phyloP scores from a whole-genome alignment of 2,329 filamentous ascomycete species.

The Podosphaera fusca region DNA sequence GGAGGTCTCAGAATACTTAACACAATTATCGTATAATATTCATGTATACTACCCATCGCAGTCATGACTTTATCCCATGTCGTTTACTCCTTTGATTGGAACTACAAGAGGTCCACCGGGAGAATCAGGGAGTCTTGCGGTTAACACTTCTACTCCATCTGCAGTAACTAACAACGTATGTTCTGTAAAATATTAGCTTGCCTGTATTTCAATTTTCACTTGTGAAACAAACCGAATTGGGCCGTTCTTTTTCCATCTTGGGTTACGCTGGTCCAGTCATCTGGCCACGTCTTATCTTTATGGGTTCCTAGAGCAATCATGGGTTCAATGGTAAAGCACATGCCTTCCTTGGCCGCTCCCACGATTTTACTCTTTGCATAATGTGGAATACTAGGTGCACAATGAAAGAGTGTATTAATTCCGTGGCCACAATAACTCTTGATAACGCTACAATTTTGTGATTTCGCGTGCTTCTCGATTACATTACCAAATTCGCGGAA shows the following conservation, averaged over 20 bases:
- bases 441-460: slow-evolving; percentile 66
- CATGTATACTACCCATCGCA: background rate
- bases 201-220: background rate
- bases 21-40: background rate
- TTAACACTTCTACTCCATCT: slow-evolving; percentile 59
- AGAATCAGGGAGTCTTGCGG: slow-evolving; percentile 36
- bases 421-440: slow-evolving; percentile 93
- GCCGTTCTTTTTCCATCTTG: slow-evolving; percentile 74
- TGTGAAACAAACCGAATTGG: slow-evolving; percentile 50
- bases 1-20: background rate
- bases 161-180: slow-evolving; percentile 70
- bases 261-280: slow-evolving; percentile 95
- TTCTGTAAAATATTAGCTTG: slow-evolving; percentile 23
- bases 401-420: slow-evolving; percentile 84
- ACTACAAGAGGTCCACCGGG: slow-evolving; percentile 44
- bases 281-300: slow-evolving; percentile 87
- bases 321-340: slow-evolving; percentile 98
- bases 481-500: slow-evolving; percentile 85
- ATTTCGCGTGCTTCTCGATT: slow-evolving; percentile 89
- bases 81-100: slow-evolving; percentile 20
- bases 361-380: slow-evolving; percentile 98
- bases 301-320: slow-evolving; percentile 92
- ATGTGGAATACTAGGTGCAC: slow-evolving; percentile 81
- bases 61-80: background rate
- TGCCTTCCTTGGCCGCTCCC: slow-evolving; percentile 78